Evolutionary conservation across 441 rosid species (phyloP).

Genomic region (Sinapis alba): DNA sequence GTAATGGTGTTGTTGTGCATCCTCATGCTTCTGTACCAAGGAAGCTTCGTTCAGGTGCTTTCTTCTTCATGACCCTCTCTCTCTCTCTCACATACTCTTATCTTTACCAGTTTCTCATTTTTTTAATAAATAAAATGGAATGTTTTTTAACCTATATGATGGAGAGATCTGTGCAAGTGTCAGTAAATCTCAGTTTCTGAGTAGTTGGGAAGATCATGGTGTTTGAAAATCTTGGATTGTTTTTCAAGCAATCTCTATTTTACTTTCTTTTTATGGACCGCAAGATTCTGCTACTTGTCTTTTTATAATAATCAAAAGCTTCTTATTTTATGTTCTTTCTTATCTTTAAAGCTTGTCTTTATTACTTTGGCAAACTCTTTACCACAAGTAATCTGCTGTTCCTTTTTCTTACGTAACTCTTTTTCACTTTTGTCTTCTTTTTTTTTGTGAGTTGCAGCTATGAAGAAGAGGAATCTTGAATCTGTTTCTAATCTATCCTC

Average conservation of each 20-base stretch:
- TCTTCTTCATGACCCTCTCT: slow-evolving; percentile 2
- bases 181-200: slow-evolving; percentile 40
- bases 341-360: slow-evolving; percentile 37
- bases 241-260: slow-evolving; percentile 58
- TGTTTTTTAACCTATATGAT: slow-evolving; percentile 2
- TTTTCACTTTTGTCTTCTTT: background rate
- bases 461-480: slow-evolving; percentile 75
- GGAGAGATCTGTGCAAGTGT: slow-evolving; percentile 30
- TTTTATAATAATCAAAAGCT: slow-evolving; percentile 22
- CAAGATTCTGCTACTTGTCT: slow-evolving; percentile 55
- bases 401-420: slow-evolving; percentile 3
- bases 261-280: slow-evolving; percentile 56
- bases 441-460: slow-evolving; percentile 53
- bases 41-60: slow-evolving; percentile 92
- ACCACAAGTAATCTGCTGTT: slow-evolving; percentile 21
- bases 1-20: slow-evolving; percentile 51
- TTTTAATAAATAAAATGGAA: background rate
- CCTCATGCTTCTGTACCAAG: slow-evolving; percentile 86
- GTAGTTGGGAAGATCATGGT: slow-evolving; percentile 59
- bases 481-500: slow-evolving; percentile 56
- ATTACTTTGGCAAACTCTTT: slow-evolving; percentile 33
- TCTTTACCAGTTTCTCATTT: background rate
- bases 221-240: slow-evolving; percentile 48
- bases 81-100: background rate
- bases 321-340: slow-evolving; percentile 31